Evolutionary conservation across 2,329 filamentous ascomycete species (phyloP).

Genomic region (Xylariaceae sp.): DNA sequence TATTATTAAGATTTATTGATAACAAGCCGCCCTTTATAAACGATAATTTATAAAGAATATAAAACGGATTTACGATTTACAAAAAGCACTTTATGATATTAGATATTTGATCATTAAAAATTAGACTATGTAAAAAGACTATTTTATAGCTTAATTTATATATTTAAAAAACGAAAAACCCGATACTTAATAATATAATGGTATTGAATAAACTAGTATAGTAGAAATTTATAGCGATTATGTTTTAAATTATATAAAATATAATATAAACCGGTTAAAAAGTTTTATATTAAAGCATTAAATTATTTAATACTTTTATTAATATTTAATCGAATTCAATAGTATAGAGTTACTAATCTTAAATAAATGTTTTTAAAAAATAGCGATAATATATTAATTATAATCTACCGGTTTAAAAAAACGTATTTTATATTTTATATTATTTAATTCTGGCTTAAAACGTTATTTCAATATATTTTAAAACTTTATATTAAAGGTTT

Average conservation of each 20-base stretch:
- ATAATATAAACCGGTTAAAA: not conserved
- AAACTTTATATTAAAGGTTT: not conserved
- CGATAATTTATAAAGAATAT: not conserved
- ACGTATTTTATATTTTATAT: slow-evolving; percentile 1
- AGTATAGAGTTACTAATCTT: slow-evolving; percentile 1
- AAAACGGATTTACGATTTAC: not conserved
- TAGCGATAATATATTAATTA: not conserved
- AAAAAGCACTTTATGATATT: not conserved
- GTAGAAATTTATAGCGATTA: not conserved
- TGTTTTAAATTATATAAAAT: not conserved
- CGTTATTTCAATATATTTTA: not conserved
- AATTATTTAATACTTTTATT: not conserved
- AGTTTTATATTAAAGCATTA: not conserved
- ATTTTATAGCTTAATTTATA: not conserved
- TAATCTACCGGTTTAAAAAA: not conserved
- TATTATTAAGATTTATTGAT: not conserved
- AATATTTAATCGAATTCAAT: not conserved
- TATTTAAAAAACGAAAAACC: not conserved
- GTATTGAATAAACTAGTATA: slow-evolving; percentile 1
- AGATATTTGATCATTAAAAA: not conserved
- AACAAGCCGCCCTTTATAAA: not conserved
- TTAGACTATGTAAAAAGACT: not conserved
- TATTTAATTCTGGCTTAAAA: not conserved
- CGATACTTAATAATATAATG: not conserved
- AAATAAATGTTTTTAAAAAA: slow-evolving; percentile 1